phyloP scores from a whole-genome alignment of 208 protist species.

The Willaertia magna region DNA sequence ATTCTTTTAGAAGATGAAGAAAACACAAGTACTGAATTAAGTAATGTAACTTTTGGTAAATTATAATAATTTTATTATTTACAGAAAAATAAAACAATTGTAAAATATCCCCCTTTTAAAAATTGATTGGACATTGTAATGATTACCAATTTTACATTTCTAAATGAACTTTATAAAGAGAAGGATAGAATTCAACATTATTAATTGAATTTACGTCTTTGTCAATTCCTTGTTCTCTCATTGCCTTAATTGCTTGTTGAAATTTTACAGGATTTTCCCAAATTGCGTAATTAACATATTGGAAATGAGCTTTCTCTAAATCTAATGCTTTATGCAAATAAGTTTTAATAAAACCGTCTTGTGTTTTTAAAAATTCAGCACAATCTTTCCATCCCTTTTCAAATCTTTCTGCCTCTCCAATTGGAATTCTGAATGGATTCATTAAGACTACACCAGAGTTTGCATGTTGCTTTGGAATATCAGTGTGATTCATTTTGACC shows the following conservation, averaged over 20 bases:
- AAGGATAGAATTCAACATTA: background rate
- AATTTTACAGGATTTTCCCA: background rate
- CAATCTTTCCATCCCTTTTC: background rate
- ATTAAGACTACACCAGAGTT: background rate
- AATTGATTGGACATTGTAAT: too few species aligned
- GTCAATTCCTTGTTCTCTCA: background rate
- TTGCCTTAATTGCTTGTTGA: background rate
- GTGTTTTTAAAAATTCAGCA: background rate
- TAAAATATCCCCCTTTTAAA: too few species aligned
- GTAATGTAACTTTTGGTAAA: too few species aligned
- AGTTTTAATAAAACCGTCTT: background rate
- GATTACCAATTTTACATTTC: too few species aligned
- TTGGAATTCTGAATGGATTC: background rate
- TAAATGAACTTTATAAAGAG: background rate
- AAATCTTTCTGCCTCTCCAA: background rate
- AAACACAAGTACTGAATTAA: too few species aligned
- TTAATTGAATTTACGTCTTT: background rate
- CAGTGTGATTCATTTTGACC: background rate
- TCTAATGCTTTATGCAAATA: background rate
- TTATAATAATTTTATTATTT: too few species aligned
- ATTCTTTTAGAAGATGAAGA: too few species aligned
- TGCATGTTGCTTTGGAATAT: too few species aligned
- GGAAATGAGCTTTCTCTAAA: background rate
- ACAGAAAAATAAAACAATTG: too few species aligned
- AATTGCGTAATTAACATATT: background rate